Evolutionary conservation across 495 filamentous ascomycete species (phyloP), one percentile per base, ranked within the genome.

Genomic region (Barbatosphaeria neglecta): DNA sequence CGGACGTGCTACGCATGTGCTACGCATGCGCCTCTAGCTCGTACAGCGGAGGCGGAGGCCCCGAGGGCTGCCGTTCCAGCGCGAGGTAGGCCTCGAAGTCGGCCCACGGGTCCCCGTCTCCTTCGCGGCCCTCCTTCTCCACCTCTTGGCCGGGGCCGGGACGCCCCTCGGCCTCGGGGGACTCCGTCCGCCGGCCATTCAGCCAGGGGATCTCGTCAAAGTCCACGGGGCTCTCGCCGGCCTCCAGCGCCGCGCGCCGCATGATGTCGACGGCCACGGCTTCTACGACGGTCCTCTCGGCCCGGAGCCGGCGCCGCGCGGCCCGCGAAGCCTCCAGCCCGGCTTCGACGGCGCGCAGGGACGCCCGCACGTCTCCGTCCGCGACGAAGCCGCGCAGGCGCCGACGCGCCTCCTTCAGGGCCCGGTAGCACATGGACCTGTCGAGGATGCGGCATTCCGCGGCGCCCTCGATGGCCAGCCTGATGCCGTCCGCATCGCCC

Each of bases 371-470:
- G 5, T 10, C n/a, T 8, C 25, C 25, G 31, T 33, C 43, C 22
- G 24, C 24, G 10, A 18, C 37, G 10, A 37, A 51, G 48, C 37
- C 57, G 13, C 23, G 37, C 25, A 64, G 55, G 7, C 24, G 37
- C n/a, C 50, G 55, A 15, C 55, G 53, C 2, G 60, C 56, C 7
- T 54, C 48, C 45, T 65, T 64, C 0, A 76, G 50, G 44, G 59
- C 52, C 18, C 16, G 13, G 3, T 60, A 39, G 28, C 63, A 58
- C 4, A 23, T 41, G 15, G 20, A 48, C 19, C 70, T 58, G 4
- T 62, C 59, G 22, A 49, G 40, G 44, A 61, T 59, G 11, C 46
- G 24, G 51, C 61, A 65, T 22, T 33, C 27, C 13, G 57, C 43
- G 5, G 60, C 53, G 41, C 49, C 55, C 6, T 50, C 43, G n/a